Evolutionary conservation across 371 early-diverging fungal species (phyloP).

Genomic region (Chytridiales sp.): DNA sequence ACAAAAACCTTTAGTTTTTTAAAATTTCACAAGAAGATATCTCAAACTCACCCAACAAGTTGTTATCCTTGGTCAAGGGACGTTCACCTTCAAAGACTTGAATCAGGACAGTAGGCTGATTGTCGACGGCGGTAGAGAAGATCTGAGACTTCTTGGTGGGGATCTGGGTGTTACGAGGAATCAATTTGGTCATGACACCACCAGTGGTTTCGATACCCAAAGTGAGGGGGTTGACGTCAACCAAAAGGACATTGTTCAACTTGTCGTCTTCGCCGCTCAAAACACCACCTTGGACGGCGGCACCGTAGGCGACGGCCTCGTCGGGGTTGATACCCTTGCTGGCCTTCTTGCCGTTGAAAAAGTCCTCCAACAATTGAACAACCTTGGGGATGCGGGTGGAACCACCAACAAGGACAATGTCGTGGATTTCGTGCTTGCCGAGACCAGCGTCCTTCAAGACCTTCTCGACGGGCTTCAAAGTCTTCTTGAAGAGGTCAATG

Average conservation of each 20-base stretch:
- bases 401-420: conserved; percentile 97
- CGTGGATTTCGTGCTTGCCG: conserved; percentile 70
- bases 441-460: conserved; percentile 68
- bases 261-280: conserved; percentile 72
- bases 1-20: not conserved
- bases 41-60: conserved; percentile 69
- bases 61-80: conserved; percentile 89
- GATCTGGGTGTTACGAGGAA: conserved; percentile 87
- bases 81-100: conserved; percentile 94
- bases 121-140: conserved; percentile 94
- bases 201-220: conserved; percentile 94
- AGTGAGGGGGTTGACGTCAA: conserved; percentile 89
- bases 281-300: conserved; percentile 75
- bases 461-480: conserved; percentile 65
- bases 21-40: not conserved
- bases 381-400: conserved; percentile 98
- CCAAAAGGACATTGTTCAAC: conserved; percentile 70
- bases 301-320: conserved; percentile 98
- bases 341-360: conserved; percentile 83
- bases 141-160: conserved; percentile 89
- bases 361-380: conserved; percentile 73
- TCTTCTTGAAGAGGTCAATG: conserved; percentile 59
- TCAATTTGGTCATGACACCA: conserved; percentile 64
- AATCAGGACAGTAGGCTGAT: conserved; percentile 91
- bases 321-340: conserved; percentile 85